These are phyloP conservation scores for Marvania coccoides DNA, from an alignment of 139 green algal species.

Conservation along the genomic window DNA sequence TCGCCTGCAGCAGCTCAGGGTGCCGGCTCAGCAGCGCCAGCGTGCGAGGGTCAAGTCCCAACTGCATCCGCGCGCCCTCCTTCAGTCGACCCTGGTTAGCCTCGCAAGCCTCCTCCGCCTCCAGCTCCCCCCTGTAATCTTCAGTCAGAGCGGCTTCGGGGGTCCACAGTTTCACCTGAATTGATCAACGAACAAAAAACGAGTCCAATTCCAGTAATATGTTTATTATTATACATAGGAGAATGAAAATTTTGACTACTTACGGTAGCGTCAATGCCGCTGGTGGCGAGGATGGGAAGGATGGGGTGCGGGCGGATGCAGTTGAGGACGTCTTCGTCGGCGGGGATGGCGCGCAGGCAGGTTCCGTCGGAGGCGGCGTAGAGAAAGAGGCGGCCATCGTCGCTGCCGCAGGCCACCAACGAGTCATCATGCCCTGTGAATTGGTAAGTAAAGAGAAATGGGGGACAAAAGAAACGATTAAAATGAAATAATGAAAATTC, in stretches of 20 bases:
- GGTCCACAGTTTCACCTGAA: constrained; percentile 8
- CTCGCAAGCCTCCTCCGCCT: too few relatives aligned
- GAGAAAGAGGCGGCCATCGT: constrained; percentile 74
- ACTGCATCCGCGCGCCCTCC: too few relatives aligned
- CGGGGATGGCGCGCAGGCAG: constrained; percentile 23
- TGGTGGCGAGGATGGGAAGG: constrained; percentile 71
- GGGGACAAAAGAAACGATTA: background rate
- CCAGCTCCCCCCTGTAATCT: too few relatives aligned
- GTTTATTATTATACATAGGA: too few relatives aligned
- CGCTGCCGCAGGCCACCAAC: constrained; percentile 64
- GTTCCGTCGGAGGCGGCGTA: constrained; percentile 42
- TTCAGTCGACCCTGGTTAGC: too few relatives aligned
- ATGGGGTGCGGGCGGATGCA: constrained; percentile 65
- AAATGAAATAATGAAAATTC: too few relatives aligned
- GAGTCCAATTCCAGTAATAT: too few relatives aligned
- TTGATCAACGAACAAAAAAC: too few relatives aligned
- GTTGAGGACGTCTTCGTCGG: constrained; percentile 75
- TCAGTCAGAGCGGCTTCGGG: too few relatives aligned
- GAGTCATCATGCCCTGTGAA: constrained; percentile 28
- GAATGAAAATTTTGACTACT: too few relatives aligned
- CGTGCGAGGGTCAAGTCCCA: too few relatives aligned
- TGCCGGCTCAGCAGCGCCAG: background rate
- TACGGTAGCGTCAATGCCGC: constrained; percentile 70
- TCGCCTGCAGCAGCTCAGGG: background rate
- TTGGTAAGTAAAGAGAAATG: too few relatives aligned